Percentiles rank a stretch among this genome's conserved stretches.
Evolutionary conservation across 2,329 filamentous ascomycete genomes (phyloP).

Genomic region (Cladophialophora chaetospira): DNA sequence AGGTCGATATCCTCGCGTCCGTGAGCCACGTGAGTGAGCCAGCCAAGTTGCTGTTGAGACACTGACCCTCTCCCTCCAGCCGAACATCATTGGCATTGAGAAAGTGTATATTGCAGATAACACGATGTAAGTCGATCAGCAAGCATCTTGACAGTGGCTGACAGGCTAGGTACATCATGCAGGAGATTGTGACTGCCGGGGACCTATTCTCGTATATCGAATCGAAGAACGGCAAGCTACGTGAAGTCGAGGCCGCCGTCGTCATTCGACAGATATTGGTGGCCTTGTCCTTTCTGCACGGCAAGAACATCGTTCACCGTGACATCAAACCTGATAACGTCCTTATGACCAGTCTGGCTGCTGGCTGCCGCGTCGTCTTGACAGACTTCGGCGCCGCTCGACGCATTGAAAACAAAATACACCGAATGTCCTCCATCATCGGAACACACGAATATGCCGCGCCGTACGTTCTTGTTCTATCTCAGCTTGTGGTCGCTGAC

Average conservation of each 20-base stretch:
- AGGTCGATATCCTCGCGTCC: conserved; percentile 51
- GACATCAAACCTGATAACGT: conserved; percentile 68
- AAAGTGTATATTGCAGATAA: conserved; percentile 57
- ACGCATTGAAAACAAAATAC: conserved; percentile 33
- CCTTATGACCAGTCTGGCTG: conserved; percentile 57
- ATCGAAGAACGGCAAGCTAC: conserved; percentile 49
- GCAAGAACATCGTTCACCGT: conserved; percentile 58
- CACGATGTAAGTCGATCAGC: conserved; percentile 47
- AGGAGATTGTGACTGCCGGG: conserved; percentile 61
- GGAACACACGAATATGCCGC: conserved; percentile 62
- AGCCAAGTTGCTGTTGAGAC: background rate
- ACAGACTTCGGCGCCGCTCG: conserved; percentile 64
- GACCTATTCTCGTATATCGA: conserved; percentile 63
- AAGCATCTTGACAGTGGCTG: conserved; percentile 17
- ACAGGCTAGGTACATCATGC: conserved; percentile 57
- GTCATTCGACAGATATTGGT: conserved; percentile 59
- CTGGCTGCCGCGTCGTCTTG: conserved; percentile 57
- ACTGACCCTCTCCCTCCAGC: conserved; percentile 40
- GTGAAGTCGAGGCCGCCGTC: conserved; percentile 55
- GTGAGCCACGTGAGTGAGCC: conserved; percentile 52
- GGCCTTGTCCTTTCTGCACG: conserved; percentile 61
- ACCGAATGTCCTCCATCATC: conserved; percentile 56
- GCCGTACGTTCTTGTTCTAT: conserved; percentile 51
- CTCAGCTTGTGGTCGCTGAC: conserved; percentile 5
- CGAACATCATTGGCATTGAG: conserved; percentile 61